phyloP scores from a whole-genome alignment of 169 alveolate species.

The Babesia ovata region DNA sequence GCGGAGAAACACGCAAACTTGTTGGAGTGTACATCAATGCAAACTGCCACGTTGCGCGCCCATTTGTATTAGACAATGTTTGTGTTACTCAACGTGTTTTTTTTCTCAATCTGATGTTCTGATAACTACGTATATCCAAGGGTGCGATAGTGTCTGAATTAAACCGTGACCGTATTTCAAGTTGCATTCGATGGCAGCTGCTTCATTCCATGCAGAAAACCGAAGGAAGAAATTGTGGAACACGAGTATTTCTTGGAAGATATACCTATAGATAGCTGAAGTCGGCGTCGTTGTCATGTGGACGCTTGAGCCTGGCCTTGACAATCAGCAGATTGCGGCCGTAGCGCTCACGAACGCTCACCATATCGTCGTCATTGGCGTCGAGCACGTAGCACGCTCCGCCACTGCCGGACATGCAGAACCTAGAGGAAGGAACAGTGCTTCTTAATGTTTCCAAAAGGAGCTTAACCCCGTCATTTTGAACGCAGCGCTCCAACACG shows the following conservation, averaged over 20 bases:
- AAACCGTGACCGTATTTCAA: too few species aligned
- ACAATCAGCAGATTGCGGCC: conserved; percentile 48
- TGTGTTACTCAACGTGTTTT: too few species aligned
- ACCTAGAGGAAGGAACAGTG: neutral
- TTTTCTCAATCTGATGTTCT: too few species aligned
- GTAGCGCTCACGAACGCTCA: conserved; percentile 24
- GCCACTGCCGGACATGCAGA: conserved; percentile 68
- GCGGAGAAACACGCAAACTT: too few species aligned
- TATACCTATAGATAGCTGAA: conserved; percentile 33
- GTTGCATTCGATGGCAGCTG: too few species aligned
- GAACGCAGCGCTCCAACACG: conserved; percentile 49
- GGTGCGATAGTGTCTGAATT: too few species aligned
- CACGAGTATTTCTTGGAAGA: neutral
- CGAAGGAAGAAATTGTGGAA: neutral
- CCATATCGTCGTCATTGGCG: conserved; percentile 31
- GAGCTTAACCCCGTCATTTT: conserved; percentile 15
- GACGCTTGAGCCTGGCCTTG: conserved; percentile 46
- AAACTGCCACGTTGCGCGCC: too few species aligned
- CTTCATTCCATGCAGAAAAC: neutral
- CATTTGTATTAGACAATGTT: too few species aligned
- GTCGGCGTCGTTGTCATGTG: conserved; percentile 20
- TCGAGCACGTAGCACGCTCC: conserved; percentile 45
- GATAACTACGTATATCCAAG: too few species aligned
- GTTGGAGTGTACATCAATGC: too few species aligned
- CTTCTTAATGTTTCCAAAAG: conserved; percentile 10